phyloP scores from a whole-genome alignment of 1,284 basidiomycete species.

The Malassezia psittaci region DNA sequence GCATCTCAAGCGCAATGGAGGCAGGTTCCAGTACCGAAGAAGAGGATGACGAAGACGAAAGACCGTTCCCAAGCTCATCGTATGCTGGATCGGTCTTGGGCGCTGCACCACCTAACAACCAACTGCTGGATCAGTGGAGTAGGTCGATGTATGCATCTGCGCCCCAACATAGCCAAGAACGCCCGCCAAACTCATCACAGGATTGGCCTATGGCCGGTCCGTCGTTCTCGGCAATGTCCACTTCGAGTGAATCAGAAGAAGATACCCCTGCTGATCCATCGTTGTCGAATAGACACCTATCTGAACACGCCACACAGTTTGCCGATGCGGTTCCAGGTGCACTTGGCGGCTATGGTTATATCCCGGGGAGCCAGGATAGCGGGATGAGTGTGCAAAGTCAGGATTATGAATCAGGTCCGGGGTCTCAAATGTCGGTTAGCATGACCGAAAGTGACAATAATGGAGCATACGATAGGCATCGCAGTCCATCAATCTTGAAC shows the following conservation, averaged over 20 bases:
- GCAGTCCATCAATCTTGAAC: conserved; percentile 32
- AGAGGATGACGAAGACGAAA: conserved; percentile 19
- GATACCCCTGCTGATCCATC: conserved; percentile 1
- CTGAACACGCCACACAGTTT: background rate
- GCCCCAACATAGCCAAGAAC: background rate
- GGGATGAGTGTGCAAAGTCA: conserved; percentile 19
- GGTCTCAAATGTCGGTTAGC: conserved; percentile 15
- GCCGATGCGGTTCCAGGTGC: conserved; percentile 17
- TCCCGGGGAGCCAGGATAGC: conserved; percentile 39
- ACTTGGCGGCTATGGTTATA: conserved; percentile 39
- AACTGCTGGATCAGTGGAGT: conserved; percentile 16
- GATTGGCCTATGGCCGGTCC: conserved; percentile 9
- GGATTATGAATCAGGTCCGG: background rate
- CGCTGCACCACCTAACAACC: conserved; percentile 6
- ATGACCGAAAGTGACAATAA: conserved; percentile 17
- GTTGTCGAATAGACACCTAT: background rate
- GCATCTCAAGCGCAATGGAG: conserved; percentile 12
- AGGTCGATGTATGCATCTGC: conserved; percentile 7
- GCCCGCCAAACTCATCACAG: background rate
- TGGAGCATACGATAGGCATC: conserved; percentile 13
- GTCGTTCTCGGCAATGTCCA: conserved; percentile 13
- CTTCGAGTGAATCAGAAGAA: conserved; percentile 17
- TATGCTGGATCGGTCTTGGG: background rate
- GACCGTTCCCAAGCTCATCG: background rate
- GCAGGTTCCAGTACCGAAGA: conserved; percentile 17